Conservation (phyloP, 2,329 filamentous ascomycete species). For the Bipolaris oryzae region DNA sequence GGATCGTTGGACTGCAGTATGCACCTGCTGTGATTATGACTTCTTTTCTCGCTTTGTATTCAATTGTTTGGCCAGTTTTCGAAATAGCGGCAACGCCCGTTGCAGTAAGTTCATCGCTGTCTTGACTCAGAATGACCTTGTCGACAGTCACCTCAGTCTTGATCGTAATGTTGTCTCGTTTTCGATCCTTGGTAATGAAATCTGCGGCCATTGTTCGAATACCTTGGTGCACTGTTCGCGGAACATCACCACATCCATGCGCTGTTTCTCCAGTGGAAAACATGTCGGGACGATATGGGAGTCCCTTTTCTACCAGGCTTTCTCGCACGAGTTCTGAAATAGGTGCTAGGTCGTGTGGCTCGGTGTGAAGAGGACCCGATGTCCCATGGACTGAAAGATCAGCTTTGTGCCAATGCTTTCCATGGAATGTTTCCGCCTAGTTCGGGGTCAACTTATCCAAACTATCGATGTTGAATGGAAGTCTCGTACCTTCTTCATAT, state of each 20-base stretch:
- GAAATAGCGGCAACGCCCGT: constrained; percentile 54
- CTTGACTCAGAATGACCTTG: constrained; percentile 56
- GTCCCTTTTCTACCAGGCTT: constrained; percentile 61
- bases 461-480: accelerated
- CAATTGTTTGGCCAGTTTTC: constrained; percentile 47
- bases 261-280: constrained; percentile 56
- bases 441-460: neutral
- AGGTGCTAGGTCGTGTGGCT: constrained; percentile 64
- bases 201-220: constrained; percentile 39
- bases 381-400: constrained; percentile 53
- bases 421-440: constrained; percentile 62
- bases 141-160: constrained; percentile 41
- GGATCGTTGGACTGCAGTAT: constrained; percentile 46
- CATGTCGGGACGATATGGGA: constrained; percentile 65
- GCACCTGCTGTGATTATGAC: constrained; percentile 43
- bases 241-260: constrained; percentile 41
- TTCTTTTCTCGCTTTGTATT: constrained; percentile 45
- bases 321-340: constrained; percentile 63
- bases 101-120: constrained; percentile 49
- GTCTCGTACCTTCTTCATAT: constrained; percentile 57
- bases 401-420: constrained; percentile 63
- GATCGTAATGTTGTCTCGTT: constrained; percentile 46
- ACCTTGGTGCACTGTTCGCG: constrained; percentile 41
- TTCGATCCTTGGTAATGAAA: constrained; percentile 51
- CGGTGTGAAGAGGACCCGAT: constrained; percentile 60